phyloP scores from a whole-genome alignment of 2,329 filamentous ascomycete species.

The Acrocalymma vagum region DNA sequence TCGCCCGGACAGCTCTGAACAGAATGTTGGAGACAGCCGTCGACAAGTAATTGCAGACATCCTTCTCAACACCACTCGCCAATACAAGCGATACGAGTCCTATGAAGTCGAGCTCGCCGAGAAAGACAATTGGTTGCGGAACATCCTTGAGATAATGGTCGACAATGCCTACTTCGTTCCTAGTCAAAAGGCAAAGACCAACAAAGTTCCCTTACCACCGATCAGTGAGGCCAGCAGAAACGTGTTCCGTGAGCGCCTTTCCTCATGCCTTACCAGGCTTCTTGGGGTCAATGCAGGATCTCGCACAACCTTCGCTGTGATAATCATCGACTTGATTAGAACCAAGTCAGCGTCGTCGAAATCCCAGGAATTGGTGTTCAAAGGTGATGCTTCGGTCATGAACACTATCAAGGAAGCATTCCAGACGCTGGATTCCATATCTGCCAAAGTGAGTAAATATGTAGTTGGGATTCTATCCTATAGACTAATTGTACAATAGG shows the following conservation, averaged over 20 bases:
- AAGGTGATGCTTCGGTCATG: constrained; percentile 55
- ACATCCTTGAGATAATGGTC: constrained; percentile 55
- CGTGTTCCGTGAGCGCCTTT: constrained; percentile 63
- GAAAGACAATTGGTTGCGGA: constrained; percentile 53
- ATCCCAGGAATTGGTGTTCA: constrained; percentile 55
- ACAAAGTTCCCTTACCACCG: constrained; percentile 51
- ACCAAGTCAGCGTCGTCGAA: constrained; percentile 36
- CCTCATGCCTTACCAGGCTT: constrained; percentile 63
- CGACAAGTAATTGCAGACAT: constrained; percentile 62
- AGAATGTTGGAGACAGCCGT: constrained; percentile 54
- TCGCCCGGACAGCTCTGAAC: constrained; percentile 55
- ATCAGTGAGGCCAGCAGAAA: constrained; percentile 58
- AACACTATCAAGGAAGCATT: constrained; percentile 46
- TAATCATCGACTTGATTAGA: constrained; percentile 39
- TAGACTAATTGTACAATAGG: constrained; percentile 16
- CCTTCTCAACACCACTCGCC: constrained; percentile 59
- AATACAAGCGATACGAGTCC: constrained; percentile 42
- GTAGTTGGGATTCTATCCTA: background rate
- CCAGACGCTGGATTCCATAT: constrained; percentile 37
- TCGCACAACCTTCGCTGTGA: constrained; percentile 34
- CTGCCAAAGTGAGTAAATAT: constrained; percentile 30
- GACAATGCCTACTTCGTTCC: constrained; percentile 61
- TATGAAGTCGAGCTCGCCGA: constrained; percentile 34
- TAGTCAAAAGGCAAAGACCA: constrained; percentile 37
- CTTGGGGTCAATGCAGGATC: constrained; percentile 41